Percentiles rank a stretch among this genome's conserved stretches.
These are phyloP conservation scores for Hypericum androsaemum DNA, from an alignment of 345 rosid genomes.

Conservation along the genomic window DNA sequence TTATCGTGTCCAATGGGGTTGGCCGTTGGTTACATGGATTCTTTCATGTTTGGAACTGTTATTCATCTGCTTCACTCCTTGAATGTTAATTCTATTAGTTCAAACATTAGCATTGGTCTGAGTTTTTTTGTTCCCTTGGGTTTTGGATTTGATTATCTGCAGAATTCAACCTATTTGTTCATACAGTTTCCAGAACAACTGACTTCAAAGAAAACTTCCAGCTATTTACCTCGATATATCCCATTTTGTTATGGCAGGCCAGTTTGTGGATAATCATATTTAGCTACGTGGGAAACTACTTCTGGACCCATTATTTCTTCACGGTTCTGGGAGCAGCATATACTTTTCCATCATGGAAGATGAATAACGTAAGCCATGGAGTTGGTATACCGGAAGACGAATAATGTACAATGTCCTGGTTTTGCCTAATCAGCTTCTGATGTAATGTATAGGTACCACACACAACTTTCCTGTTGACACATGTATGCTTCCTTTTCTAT, in stretches of 20 bases:
- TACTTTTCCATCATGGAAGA: slow-evolving; percentile 97
- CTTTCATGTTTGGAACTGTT: no score
- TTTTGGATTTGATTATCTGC: background rate
- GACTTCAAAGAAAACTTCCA: background rate
- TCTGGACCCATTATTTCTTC: slow-evolving; percentile 99
- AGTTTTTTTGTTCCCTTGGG: no score
- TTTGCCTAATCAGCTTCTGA: background rate
- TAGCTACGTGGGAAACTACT: slow-evolving; percentile 95
- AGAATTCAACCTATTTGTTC: background rate
- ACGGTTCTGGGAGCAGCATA: slow-evolving; percentile 98
- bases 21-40: no score
- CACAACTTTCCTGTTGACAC: slow-evolving; percentile 86
- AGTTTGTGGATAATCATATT: slow-evolving; percentile 80
- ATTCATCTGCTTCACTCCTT: no score
- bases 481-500: slow-evolving; percentile 91
- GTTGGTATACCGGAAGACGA: slow-evolving; percentile 1
- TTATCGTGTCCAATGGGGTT: no score
- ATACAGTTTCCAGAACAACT: background rate
- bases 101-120: no score
- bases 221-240: slow-evolving; percentile 9
- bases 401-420: background rate
- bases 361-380: slow-evolving; percentile 67
- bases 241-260: slow-evolving; percentile 44
- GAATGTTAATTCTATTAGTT: no score
- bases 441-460: slow-evolving; percentile 74